Conservation (phyloP, 2,329 filamentous ascomycete species). For the Botrytis tulipae region DNA sequence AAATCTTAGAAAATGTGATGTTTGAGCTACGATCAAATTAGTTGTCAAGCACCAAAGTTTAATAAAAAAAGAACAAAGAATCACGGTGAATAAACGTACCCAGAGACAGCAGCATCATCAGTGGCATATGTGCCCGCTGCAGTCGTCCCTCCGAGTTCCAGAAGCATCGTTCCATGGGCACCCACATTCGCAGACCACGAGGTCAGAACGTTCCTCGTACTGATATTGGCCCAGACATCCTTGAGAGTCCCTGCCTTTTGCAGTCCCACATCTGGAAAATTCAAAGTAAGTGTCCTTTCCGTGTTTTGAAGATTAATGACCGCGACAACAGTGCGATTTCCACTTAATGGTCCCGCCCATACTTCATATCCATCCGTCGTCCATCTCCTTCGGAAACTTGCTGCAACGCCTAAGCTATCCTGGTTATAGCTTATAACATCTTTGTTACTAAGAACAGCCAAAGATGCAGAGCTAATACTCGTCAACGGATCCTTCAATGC, state of each 20-base stretch:
- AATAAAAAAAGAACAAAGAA: background rate
- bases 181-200: slow-evolving; percentile 28
- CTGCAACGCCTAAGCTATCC: slow-evolving; percentile 31
- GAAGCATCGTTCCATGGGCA: slow-evolving; percentile 32
- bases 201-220: slow-evolving; percentile 25
- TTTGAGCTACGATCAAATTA: slow-evolving; percentile 22
- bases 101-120: slow-evolving; percentile 23
- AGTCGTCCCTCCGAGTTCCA: slow-evolving; percentile 28
- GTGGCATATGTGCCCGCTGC: slow-evolving; percentile 24
- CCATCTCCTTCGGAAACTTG: slow-evolving; percentile 31
- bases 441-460: slow-evolving; percentile 30
- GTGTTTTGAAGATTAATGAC: slow-evolving; percentile 29
- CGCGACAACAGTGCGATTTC: slow-evolving; percentile 29
- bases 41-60: background rate
- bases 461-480: slow-evolving; percentile 23
- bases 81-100: slow-evolving; percentile 20
- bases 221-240: slow-evolving; percentile 30
- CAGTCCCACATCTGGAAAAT: slow-evolving; percentile 32
- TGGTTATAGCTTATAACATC: slow-evolving; percentile 35
- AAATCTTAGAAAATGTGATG: slow-evolving; percentile 27
- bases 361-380: slow-evolving; percentile 35
- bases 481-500: slow-evolving; percentile 30
- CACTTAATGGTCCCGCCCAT: slow-evolving; percentile 33
- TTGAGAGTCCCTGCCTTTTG: slow-evolving; percentile 30
- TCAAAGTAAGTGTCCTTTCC: slow-evolving; percentile 27